Conservation (phyloP, 805 yeast genomes). For the Geotrichum ghanense region DNA sequence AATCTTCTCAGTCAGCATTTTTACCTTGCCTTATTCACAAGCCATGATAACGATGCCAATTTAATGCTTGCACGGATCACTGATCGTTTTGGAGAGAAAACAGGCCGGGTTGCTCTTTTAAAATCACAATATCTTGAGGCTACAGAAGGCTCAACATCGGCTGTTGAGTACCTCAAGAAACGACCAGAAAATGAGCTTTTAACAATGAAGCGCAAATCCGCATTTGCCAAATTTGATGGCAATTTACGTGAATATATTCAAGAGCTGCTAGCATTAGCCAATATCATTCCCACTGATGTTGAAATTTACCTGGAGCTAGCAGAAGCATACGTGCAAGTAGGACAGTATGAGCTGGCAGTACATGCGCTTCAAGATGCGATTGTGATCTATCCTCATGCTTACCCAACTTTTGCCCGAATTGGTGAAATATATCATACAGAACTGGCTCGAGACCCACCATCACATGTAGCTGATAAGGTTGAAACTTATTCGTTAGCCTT, state of each 20-base stretch:
- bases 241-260: conserved; percentile 37
- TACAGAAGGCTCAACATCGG: conserved; percentile 30
- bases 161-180: conserved; percentile 27
- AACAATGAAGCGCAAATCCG: conserved; percentile 24
- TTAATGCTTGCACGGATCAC: conserved; percentile 47
- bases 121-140: conserved; percentile 48
- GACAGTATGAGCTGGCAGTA: conserved; percentile 52
- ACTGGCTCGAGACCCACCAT: conserved; percentile 12
- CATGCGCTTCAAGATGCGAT: conserved; percentile 62
- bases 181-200: conserved; percentile 22
- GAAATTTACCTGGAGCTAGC: conserved; percentile 73
- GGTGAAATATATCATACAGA: conserved; percentile 37
- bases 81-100: conserved; percentile 51
- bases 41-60: conserved; percentile 63
- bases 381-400: conserved; percentile 56
- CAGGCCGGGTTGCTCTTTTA: conserved; percentile 47
- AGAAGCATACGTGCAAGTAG: conserved; percentile 45
- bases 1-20: conserved; percentile 62
- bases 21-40: conserved; percentile 47
- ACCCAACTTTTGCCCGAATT: conserved; percentile 48
- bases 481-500: conserved; percentile 15
- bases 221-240: conserved; percentile 18
- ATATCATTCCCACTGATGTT: conserved; percentile 60
- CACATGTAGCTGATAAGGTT: conserved; percentile 8
- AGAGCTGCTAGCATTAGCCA: conserved; percentile 43